phyloP scores from a whole-genome alignment of 495 filamentous ascomycete species.

The Penicillium robsamsonii region DNA sequence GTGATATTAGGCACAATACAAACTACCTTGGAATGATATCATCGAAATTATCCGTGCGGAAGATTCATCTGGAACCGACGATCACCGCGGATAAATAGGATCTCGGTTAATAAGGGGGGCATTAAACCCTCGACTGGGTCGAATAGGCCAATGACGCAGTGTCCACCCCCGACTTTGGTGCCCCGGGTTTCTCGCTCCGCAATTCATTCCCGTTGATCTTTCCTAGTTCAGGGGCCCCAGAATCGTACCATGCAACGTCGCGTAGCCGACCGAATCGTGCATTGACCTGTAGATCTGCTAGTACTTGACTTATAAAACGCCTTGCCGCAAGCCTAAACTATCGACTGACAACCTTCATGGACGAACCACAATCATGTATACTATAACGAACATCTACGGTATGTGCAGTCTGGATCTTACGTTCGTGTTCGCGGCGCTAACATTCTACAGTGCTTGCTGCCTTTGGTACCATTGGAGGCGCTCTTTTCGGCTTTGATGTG shows the following conservation, averaged over 20 bases:
- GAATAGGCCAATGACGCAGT: conserved; percentile 21
- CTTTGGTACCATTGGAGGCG: conserved; percentile 51
- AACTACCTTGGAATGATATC: background rate
- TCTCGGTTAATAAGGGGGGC: conserved; percentile 20
- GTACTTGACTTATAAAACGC: conserved; percentile 14
- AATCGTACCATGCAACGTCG: conserved; percentile 16
- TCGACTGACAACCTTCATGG: conserved; percentile 2
- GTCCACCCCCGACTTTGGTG: conserved; percentile 13
- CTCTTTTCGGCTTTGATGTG: conserved; percentile 46
- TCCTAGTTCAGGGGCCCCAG: conserved; percentile 12
- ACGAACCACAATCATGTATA: conserved; percentile 34
- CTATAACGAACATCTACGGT: conserved; percentile 48
- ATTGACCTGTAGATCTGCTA: conserved; percentile 8
- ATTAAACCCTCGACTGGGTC: conserved; percentile 21
- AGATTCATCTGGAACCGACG: background rate
- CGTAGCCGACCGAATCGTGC: conserved; percentile 6
- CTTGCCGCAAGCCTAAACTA: background rate
- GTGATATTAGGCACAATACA: background rate
- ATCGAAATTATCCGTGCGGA: conserved; percentile 1
- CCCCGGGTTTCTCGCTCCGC: conserved; percentile 23
- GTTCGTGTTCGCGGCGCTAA: background rate
- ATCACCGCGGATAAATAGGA: background rate
- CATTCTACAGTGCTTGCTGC: conserved; percentile 39
- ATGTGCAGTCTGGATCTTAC: background rate
- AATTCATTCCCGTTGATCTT: conserved; percentile 21